These are phyloP conservation scores for Backusella parvicylindrica DNA, from an alignment of 192 early-diverging fungal species.

Conservation along the genomic window DNA sequence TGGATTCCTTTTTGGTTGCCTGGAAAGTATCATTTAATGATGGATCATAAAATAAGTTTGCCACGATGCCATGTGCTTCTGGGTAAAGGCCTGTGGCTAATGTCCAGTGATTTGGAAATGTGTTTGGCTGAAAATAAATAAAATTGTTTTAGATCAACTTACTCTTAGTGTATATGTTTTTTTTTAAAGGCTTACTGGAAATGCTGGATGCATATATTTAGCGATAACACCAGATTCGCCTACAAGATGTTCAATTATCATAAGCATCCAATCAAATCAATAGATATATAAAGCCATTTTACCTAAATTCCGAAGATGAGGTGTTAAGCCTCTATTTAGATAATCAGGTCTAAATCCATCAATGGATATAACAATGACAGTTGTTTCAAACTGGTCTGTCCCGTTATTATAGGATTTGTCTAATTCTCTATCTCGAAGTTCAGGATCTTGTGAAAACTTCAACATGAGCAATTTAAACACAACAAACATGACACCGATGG, in stretches of 20 bases:
- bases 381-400: conserved; percentile 60
- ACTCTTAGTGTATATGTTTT: not conserved
- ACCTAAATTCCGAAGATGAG: conserved; percentile 58
- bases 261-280: not conserved
- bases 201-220: conserved; percentile 62
- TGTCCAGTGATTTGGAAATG: conserved; percentile 93
- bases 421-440: not conserved
- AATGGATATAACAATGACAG: conserved; percentile 76
- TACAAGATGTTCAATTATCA: not conserved
- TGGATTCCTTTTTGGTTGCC: conserved; percentile 62
- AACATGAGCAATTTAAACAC: not conserved
- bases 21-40: conserved; percentile 67
- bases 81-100: conserved; percentile 91
- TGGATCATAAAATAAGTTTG: conserved; percentile 78
- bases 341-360: conserved; percentile 89
- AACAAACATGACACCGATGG: conserved; percentile 4
- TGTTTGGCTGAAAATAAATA: conserved; percentile 46
- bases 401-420: conserved; percentile 53
- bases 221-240: conserved; percentile 42
- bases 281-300: not conserved
- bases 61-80: conserved; percentile 88
- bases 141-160: not conserved
- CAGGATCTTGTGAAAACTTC: not conserved
- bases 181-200: conserved; percentile 47
- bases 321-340: conserved; percentile 67